Conservation (phyloP, 805 yeast genomes). For the Lachancea lanzarotensis region DNA sequence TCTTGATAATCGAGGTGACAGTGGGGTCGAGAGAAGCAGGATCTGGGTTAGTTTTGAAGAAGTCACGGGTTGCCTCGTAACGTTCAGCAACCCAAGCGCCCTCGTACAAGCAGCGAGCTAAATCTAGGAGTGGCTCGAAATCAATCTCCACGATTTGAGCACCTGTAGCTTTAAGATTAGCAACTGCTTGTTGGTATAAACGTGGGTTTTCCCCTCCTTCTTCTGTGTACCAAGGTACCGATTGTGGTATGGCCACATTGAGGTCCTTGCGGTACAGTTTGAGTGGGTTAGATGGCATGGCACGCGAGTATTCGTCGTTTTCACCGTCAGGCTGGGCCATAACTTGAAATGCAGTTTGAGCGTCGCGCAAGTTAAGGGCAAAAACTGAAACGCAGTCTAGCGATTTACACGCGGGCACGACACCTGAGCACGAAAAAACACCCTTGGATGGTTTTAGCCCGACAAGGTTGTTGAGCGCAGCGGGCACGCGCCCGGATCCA, state of each 20-base stretch:
- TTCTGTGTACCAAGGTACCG: conserved; percentile 76
- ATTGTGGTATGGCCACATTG: conserved; percentile 68
- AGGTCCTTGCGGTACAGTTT: conserved; percentile 53
- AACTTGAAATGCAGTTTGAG: conserved; percentile 66
- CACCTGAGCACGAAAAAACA: conserved; percentile 77
- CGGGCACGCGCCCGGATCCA: conserved; percentile 97
- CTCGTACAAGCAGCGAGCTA: conserved; percentile 86
- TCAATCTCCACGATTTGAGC: conserved; percentile 59
- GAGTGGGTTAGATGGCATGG: conserved; percentile 60
- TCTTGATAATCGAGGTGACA: conserved; percentile 64
- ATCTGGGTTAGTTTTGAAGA: conserved; percentile 66
- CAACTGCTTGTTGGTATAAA: conserved; percentile 25
- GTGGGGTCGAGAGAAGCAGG: conserved; percentile 72
- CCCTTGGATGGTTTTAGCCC: conserved; percentile 95
- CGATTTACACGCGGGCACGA: conserved; percentile 96
- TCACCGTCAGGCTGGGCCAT: conserved; percentile 64
- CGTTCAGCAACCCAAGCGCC: conserved; percentile 99
- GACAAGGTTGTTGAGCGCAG: conserved; percentile 82
- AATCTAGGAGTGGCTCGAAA: conserved; percentile 66
- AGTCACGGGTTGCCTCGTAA: conserved; percentile 72
- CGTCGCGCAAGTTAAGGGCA: conserved; percentile 70
- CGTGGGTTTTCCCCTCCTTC: conserved; percentile 53
- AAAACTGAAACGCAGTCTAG: conserved; percentile 89
- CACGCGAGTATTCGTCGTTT: conserved; percentile 75
- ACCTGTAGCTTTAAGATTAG: conserved; percentile 40